Base-by-base conservation (phyloP, 2,329 filamentous ascomycete species). In the Sclerotinia spermophila region DNA sequence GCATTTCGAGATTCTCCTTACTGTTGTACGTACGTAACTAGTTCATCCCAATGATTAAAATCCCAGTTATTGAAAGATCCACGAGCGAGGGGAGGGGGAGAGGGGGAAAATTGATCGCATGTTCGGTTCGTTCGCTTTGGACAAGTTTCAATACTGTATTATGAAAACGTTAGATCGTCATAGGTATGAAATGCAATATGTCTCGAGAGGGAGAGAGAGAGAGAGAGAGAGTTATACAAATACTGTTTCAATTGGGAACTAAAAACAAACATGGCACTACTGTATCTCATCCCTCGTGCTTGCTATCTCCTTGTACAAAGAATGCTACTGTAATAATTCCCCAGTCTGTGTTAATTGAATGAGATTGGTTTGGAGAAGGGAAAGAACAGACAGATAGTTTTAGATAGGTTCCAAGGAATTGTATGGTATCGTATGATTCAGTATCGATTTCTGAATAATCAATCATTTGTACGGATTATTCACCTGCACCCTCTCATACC, bases 191-290 rank as follows among this genome's bases (percentile, higher is more conserved):
- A 53, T 15, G n/a, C 15, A 30, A 30, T 33, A 33, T 17, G 27
- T 6, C 40, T 38, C 30, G 13, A 30, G 24, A 11, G 30, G 21
- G 17, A 13, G 17, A 42, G 13, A 30, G 24, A 11, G 30, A 30
- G 17, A 42, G 13, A 30, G 24, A 11, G 30, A 30, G 17, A 13
- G 17, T 6, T 6, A 38, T 13, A 44, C 58, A 30, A 27, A 6
- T n/a, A 30, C 58, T 64, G 61, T 51, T 51, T 64, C 61, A 64
- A 64, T 13, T 38, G 61, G 35, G n/a, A 15, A 58, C n/a, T n/a
- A 59, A 58, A 35, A 56, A 1, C 17, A 55, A 30, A 44, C 59
- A 64, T n/a, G 15, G 3, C 30, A 64, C 48, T 30, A 53, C 48
- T 30, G 27, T 53, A 11, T 24, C 48, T 30, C 17, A n/a, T 13